Base-by-base conservation (phyloP, 345 rosid genomes). In the Acer negundo region DNA sequence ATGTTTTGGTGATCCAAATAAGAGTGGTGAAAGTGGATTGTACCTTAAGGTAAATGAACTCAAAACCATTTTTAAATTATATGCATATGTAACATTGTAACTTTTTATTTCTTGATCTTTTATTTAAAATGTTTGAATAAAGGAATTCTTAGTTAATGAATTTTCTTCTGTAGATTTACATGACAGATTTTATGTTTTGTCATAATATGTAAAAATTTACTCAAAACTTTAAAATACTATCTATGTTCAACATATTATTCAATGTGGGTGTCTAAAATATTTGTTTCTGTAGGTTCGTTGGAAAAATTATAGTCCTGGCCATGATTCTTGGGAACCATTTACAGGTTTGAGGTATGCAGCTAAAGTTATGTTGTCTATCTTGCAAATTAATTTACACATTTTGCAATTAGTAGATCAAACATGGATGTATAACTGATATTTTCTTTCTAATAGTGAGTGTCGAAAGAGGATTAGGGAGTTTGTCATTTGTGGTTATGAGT, bases 291-390 rank as follows among this genome's bases (percentile, higher is more conserved):
- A 94, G 98, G 93, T 92, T 11, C 82, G 84, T 6, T 90, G 97
- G 98, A 81, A 81, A 80, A 85, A 84, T 22, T 94, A 90, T 69
- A 88, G 86, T 6, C 81, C 90, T 7, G 80, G 77, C 11, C 74
- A 86, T 65, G 92, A 92, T 68, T 71, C 92, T 0, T 92, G 94
- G 97, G 98, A 92, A 62, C 94, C 96, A 10, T 66, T 85, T 6
- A 81, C 82, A 2, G 91, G 93, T 2, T 80, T 92, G 23, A 67
- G 90, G 97, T 92, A 76, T 77, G 84, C 10, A 67, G 23, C 3
- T 26, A 61, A 10, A 11, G 16, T 16, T 20, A n/a, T n/a, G 15
- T 64, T 51, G 35, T 38, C 28, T 62, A 28, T 71, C 11, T 1
- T 20, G 31, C 20, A 47, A 44, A 44, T 62, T 62, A 7, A 28